Evolutionary conservation across 1,139 yeast genomes (phyloP).

Genomic region (Debaryomyces sp.): DNA sequence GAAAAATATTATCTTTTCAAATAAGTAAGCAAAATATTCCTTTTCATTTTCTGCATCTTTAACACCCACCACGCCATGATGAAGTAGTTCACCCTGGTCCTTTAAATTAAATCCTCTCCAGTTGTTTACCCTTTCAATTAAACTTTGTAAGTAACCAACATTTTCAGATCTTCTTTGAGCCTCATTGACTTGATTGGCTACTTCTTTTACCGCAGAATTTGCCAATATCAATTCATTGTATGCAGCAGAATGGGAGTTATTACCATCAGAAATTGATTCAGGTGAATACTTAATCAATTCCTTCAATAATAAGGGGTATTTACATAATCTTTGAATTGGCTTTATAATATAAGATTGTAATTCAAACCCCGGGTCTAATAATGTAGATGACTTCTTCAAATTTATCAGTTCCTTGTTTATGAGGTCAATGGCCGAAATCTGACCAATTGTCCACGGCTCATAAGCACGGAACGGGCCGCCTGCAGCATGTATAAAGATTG

Average conservation of each 20-base stretch:
- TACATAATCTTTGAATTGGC: conserved; percentile 93
- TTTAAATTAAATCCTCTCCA: conserved; percentile 92
- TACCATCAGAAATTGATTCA: conserved; percentile 23
- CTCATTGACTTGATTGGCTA: conserved; percentile 90
- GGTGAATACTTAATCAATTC: conserved; percentile 70
- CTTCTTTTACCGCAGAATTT: conserved; percentile 57
- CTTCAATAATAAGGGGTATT: conserved; percentile 81
- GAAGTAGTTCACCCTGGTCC: conserved; percentile 83
- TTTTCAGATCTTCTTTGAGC: conserved; percentile 94
- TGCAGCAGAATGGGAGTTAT: conserved; percentile 46
- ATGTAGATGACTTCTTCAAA: conserved; percentile 55
- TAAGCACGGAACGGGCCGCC: conserved; percentile 80
- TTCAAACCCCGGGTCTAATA: conserved; percentile 87
- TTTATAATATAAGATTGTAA: conserved; percentile 86
- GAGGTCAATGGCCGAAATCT: conserved; percentile 81
- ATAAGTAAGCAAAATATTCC: conserved; percentile 86
- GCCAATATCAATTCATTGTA: conserved; percentile 74
- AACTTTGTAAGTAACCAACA: conserved; percentile 65
- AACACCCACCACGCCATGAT: conserved; percentile 78
- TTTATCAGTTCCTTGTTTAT: conserved; percentile 65
- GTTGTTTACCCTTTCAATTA: conserved; percentile 74
- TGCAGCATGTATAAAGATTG: conserved; percentile 80
- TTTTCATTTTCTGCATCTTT: conserved; percentile 77
- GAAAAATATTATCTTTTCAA: conserved; percentile 84
- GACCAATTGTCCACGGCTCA: conserved; percentile 89